These are phyloP conservation scores for Sporisorium exsertum DNA, from an alignment of 1,284 basidiomycete species.

Conservation along the genomic window DNA sequence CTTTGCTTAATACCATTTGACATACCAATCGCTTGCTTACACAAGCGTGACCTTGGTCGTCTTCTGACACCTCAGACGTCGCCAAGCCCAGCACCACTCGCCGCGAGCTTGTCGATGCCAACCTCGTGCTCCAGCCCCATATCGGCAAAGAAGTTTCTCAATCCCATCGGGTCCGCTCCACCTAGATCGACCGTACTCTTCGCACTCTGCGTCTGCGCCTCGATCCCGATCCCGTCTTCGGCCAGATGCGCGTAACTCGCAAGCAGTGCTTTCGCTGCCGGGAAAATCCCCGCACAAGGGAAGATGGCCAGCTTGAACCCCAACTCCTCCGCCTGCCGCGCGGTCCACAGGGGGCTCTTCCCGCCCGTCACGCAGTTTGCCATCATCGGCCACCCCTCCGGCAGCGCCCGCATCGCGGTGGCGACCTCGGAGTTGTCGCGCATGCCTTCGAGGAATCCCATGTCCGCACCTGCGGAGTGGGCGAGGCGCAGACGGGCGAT, in stretches of 20 bases:
- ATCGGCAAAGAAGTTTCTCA: conserved; percentile 48
- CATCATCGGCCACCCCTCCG: conserved; percentile 24
- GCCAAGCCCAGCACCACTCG: conserved; percentile 27
- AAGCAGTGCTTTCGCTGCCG: conserved; percentile 28
- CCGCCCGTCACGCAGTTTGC: conserved; percentile 51
- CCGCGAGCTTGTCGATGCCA: conserved; percentile 31
- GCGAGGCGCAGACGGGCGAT: conserved; percentile 78
- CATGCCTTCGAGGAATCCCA: conserved; percentile 82
- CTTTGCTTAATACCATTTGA: not conserved
- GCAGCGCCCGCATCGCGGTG: conserved; percentile 76
- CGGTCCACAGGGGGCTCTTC: conserved; percentile 41
- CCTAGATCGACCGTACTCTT: conserved; percentile 25
- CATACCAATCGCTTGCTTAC: not conserved
- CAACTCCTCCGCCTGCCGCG: conserved; percentile 14
- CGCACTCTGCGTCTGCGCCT: conserved; percentile 14
- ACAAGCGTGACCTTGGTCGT: not conserved
- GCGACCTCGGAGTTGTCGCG: conserved; percentile 76
- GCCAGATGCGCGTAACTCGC: conserved; percentile 33
- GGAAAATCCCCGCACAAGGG: conserved; percentile 50
- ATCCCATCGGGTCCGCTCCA: conserved; percentile 31
- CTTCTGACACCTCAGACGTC: conserved; percentile 3
- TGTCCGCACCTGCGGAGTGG: conserved; percentile 80
- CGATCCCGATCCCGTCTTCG: conserved; percentile 68
- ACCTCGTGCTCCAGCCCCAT: conserved; percentile 52
- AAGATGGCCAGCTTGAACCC: conserved; percentile 54